A percentile compares a stretch with the other conserved stretches of the same genome.
Evolutionary conservation across 768 basidiomycete species (phyloP).

Genomic region (Boletellus emodensis): DNA sequence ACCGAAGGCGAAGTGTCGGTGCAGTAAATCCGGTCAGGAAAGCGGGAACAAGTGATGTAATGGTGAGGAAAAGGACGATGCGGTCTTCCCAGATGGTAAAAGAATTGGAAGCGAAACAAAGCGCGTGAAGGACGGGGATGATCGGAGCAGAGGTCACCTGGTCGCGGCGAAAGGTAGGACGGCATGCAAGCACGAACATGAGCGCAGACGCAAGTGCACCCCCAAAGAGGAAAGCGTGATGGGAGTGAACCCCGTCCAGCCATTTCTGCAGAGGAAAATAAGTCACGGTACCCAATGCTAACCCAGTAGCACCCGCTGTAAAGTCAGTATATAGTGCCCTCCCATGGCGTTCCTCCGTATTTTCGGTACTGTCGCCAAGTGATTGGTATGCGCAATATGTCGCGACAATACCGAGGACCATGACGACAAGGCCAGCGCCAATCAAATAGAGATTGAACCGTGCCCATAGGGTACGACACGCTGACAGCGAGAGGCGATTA

Average conservation of each 20-base stretch:
- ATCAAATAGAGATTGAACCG: constrained; percentile 85
- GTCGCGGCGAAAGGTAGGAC: constrained; percentile 31
- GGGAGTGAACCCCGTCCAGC: constrained; percentile 45
- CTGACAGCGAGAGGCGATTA: constrained; percentile 38
- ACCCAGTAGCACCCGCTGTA: constrained; percentile 33
- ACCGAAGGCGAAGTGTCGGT: constrained; percentile 63
- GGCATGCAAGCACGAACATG: constrained; percentile 40
- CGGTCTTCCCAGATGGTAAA: constrained; percentile 98
- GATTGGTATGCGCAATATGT: constrained; percentile 53
- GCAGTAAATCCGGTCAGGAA: constrained; percentile 63
- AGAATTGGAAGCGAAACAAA: constrained; percentile 88
- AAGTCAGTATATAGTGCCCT: constrained; percentile 30
- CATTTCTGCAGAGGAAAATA: constrained; percentile 31
- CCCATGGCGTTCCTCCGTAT: constrained; percentile 43
- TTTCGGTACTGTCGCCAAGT: constrained; percentile 36
- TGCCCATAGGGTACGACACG: constrained; percentile 89
- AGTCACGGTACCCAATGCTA: constrained; percentile 35
- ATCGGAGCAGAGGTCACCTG: constrained; percentile 36
- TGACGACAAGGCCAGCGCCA: constrained; percentile 60
- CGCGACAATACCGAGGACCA: constrained; percentile 53
- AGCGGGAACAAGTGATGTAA: constrained; percentile 58
- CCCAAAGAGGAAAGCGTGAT: constrained; percentile 51
- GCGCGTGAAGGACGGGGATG: constrained; percentile 61
- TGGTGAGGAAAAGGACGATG: constrained; percentile 68
- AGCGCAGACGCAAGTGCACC: constrained; percentile 45